A percentile compares a stretch with the other conserved stretches of the same genome.
phyloP scores from a whole-genome alignment of 805 yeast species.

The Yueomyces sp. region DNA sequence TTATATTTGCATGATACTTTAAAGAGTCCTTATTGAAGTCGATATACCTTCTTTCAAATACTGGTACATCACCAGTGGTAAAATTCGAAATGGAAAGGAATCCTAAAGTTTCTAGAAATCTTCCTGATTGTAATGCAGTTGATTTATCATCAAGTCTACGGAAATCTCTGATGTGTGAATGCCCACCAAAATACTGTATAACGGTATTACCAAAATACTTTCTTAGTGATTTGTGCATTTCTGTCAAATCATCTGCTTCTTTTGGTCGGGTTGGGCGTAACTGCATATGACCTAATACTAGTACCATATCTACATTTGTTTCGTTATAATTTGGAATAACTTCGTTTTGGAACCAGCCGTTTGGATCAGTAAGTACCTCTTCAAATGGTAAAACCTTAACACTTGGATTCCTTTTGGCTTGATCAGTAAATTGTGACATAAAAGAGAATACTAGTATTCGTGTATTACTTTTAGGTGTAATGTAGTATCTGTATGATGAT shows the following conservation, averaged over 20 bases:
- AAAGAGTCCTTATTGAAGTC: conserved; percentile 74
- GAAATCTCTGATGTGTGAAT: conserved; percentile 84
- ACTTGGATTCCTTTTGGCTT: conserved; percentile 33
- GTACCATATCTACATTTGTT: conserved; percentile 44
- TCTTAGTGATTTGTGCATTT: conserved; percentile 35
- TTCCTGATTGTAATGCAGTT: conserved; percentile 81
- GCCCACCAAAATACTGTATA: conserved; percentile 89
- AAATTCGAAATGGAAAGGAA: conserved; percentile 47
- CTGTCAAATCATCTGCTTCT: conserved; percentile 23
- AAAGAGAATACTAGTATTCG: conserved; percentile 64
- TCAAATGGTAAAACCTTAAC: conserved; percentile 52
- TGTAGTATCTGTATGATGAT: conserved; percentile 46
- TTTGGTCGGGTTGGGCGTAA: conserved; percentile 36
- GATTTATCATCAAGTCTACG: conserved; percentile 49
- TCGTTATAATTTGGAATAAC: conserved; percentile 24
- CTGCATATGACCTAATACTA: conserved; percentile 62
- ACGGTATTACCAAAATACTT: conserved; percentile 42
- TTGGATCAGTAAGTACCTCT: conserved; percentile 30
- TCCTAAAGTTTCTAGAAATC: conserved; percentile 90
- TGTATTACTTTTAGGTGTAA: conserved; percentile 38
- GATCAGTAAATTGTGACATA: conserved; percentile 50
- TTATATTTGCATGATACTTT: conserved; percentile 37
- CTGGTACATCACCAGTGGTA: conserved; percentile 9
- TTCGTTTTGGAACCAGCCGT: conserved; percentile 51
- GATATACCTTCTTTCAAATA: conserved; percentile 52